Evolutionary conservation across 2,329 filamentous ascomycete genomes (phyloP), one percentile per base, ranked within the genome.

Genomic region (Ceratocystis eucalypticola): DNA sequence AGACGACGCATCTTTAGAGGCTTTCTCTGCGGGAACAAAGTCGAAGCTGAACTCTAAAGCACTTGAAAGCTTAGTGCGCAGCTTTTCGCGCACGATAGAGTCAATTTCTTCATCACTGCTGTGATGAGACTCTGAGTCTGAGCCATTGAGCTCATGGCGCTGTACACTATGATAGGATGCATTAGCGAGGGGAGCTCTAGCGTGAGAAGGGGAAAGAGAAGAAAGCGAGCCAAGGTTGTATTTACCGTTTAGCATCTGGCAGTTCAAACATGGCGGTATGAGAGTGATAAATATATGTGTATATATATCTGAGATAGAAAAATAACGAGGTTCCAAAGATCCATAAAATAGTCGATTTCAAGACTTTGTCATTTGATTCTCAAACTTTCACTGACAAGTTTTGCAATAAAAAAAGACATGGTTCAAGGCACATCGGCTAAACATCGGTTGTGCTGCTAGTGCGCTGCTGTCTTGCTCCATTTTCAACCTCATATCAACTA

Each of bases 211-310:
- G 17, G 5, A 10, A 17, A 46, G 50, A 30, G 22, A 3, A 59
- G 8, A 37, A 65, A 22, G 20, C 33, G 53, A 75, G 68, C 8
- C 5, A 41, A 15, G 10, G 37, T 41, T 15, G 10, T 15, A 5
- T 1, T 59, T 73, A 82, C 81, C 80, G 76, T 72, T 82, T 83
- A 61, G 80, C 79, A 66, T 80, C 76, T 44, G 80, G 80, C 7
- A 82, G 65, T 50, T 80, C 78, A 70, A 82, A 82, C 80, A 83
- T 83, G 68, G 44, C 71, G 46, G 20, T 62, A 22, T 46, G 30
- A 28, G 61, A 55, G 55, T 6, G 37, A 61, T 33, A 48, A n/a
- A 59, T 33, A 7, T 30, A 22, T n/a, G 17, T 25, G 7, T 53
- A 53, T 3, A 10, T 20, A 8, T 20, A 22, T 8, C 2, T 8